phyloP scores from a whole-genome alignment of 2,329 filamentous ascomycete species.

The Grosmannia huntii region DNA sequence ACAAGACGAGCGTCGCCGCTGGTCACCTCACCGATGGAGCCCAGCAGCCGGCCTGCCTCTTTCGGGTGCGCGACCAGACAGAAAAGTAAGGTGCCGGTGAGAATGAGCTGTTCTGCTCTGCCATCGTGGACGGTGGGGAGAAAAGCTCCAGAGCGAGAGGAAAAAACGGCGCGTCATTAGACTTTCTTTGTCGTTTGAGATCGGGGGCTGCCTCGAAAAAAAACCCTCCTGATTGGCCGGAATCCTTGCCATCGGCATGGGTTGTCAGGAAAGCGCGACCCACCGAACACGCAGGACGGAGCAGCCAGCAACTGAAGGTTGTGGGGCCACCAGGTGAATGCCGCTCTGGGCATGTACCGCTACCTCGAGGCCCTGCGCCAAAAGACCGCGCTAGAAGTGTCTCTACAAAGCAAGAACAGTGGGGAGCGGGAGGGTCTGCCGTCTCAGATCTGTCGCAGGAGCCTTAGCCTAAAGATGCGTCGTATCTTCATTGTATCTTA shows the following conservation, averaged over 20 bases:
- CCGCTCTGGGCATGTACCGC: not conserved
- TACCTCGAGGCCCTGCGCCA: not conserved
- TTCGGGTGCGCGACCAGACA: too few species aligned
- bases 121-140: not conserved
- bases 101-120: too few species aligned
- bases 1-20: too few species aligned
- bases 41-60: too few species aligned
- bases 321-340: not conserved
- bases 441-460: slow-evolving; percentile 34
- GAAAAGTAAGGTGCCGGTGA: too few species aligned
- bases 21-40: too few species aligned
- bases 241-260: not conserved
- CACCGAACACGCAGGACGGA: not conserved
- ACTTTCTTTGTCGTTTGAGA: slow-evolving; percentile 1
- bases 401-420: not conserved
- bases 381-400: not conserved
- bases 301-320: not conserved
- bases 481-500: not conserved
- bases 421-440: slow-evolving; percentile 9
- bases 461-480: slow-evolving; percentile 4
- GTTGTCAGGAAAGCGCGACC: not conserved
- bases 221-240: not conserved
- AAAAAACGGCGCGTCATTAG: not conserved
- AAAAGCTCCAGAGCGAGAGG: not conserved
- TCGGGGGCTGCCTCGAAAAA: not conserved